phyloP scores from a whole-genome alignment of 1,284 basidiomycete genomes.

The Tetrapyrgos nigripes region DNA sequence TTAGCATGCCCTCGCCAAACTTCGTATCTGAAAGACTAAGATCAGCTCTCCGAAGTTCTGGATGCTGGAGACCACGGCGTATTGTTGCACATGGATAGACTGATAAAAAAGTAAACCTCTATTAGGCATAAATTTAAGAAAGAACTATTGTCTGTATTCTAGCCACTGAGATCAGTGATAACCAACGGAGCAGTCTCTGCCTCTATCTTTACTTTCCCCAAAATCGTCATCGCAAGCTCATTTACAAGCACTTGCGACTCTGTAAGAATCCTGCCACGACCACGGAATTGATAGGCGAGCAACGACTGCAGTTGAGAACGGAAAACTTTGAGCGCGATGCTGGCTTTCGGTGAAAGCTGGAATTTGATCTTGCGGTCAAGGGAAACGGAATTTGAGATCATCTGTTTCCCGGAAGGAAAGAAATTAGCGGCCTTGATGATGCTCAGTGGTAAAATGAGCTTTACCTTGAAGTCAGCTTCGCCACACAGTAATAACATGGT shows the following conservation, averaged over 20 bases:
- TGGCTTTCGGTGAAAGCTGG: slow-evolving; percentile 72
- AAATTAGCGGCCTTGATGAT: background rate
- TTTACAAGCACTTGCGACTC: slow-evolving; percentile 74
- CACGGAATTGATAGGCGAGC: slow-evolving; percentile 71
- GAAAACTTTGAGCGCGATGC: slow-evolving; percentile 83
- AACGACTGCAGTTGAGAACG: slow-evolving; percentile 70
- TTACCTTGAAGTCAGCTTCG: slow-evolving; percentile 89
- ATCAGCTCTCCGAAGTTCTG: too few relatives aligned
- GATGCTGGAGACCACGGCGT: too few relatives aligned
- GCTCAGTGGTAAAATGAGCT: too few relatives aligned
- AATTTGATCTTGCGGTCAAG: slow-evolving; percentile 90
- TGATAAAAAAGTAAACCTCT: too few relatives aligned
- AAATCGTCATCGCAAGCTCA: slow-evolving; percentile 66
- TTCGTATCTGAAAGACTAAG: background rate
- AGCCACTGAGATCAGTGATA: slow-evolving; percentile 13
- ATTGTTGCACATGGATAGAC: too few relatives aligned
- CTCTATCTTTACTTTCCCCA: slow-evolving; percentile 54
- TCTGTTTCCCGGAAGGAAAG: slow-evolving; percentile 48
- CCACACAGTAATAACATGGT: slow-evolving; percentile 89
- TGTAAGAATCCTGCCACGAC: slow-evolving; percentile 58
- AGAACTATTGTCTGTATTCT: background rate
- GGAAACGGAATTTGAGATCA: slow-evolving; percentile 73
- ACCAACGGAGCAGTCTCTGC: slow-evolving; percentile 19
- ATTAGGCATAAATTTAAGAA: too few relatives aligned
- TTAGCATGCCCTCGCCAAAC: background rate